Conservation (phyloP, 352 stramenopile species). For the Phytophthora constricta region DNA sequence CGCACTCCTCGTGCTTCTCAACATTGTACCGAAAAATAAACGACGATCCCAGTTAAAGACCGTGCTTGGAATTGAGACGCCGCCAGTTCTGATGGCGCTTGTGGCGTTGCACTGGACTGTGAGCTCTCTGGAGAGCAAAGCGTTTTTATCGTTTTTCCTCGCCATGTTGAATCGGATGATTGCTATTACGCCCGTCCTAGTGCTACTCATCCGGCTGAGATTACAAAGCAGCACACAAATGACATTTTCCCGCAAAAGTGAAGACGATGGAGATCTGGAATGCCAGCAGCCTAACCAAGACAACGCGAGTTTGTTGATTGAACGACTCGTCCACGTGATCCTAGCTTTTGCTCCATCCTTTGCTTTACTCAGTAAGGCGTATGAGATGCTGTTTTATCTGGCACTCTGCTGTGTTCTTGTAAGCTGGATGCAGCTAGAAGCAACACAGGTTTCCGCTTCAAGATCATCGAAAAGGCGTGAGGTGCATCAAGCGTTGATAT, state of each 20-base stretch:
- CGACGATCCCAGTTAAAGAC: slow-evolving; percentile 12
- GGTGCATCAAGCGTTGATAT: slow-evolving; percentile 67
- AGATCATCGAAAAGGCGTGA: slow-evolving; percentile 29
- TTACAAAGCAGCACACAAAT: slow-evolving; percentile 6
- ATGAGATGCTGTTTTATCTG: slow-evolving; percentile 80
- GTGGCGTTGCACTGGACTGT: slow-evolving; percentile 53
- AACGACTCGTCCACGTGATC: slow-evolving; percentile 53
- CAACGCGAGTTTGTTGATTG: slow-evolving; percentile 6
- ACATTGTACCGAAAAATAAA: slow-evolving; percentile 6
- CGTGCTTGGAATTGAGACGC: slow-evolving; percentile 8
- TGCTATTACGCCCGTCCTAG: slow-evolving; percentile 37
- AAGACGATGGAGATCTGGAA: slow-evolving; percentile 20
- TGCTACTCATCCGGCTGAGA: slow-evolving; percentile 31
- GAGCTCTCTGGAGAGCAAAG: slow-evolving; percentile 33
- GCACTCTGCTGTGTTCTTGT: slow-evolving; percentile 54
- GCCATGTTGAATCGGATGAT: slow-evolving; percentile 59
- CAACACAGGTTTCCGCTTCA: not conserved
- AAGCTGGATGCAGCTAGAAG: slow-evolving; percentile 69
- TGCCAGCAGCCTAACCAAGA: slow-evolving; percentile 11
- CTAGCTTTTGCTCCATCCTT: slow-evolving; percentile 63
- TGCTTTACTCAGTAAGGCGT: slow-evolving; percentile 75
- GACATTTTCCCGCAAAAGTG: slow-evolving; percentile 8
- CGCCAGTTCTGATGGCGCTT: slow-evolving; percentile 43
- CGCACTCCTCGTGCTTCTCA: slow-evolving; percentile 6
- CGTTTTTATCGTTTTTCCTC: slow-evolving; percentile 40